Base-by-base conservation (phyloP, 768 basidiomycete species). In the Gelatoporia subvermispora region DNA sequence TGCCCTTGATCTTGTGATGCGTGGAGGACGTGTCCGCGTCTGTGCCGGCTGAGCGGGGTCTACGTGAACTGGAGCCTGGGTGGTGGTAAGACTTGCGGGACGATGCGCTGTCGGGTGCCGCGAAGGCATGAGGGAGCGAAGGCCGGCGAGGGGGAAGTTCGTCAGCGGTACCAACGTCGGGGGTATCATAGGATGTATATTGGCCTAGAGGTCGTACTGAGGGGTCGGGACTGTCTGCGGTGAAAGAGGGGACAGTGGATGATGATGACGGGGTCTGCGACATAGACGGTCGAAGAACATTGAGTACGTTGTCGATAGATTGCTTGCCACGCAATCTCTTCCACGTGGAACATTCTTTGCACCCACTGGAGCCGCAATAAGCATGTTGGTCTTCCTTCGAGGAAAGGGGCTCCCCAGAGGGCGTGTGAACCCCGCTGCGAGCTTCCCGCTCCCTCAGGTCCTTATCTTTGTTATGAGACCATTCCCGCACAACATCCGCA, bases 21-120 rank as follows among this genome's bases (percentile, higher is more conserved):
- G 75, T 69, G 38, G 63, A 51, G 23, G 62, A 57, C 20, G 60
- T 67, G 21, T 85, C 83, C 47, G 81, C 77, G 46, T 75, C 84
- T 24, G 74, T 84, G 4, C 87, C 85, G 34, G 86, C 85, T 35
- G 87, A 89, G 51, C 82, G 75, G 16, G 89, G 88, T 46, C 88
- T 73, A 35, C 72, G 75, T 35, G 64, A 68, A 42, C 72, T 71
- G 37, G 64, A 35, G 20, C 46, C 42, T 4, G 55, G 43, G 7
- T 50, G 41, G 16, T 51, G 53, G 5, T 55, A 45, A 9, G 50
- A 60, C 16, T 50, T 21, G 21, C 44, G 48, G 2, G 47, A 31
- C 8, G 57, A 45, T 59, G 60, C 59, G 58, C 17, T 62, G 56
- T 47, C 47, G 8, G 55, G 54, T 2, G 50, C 43, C 35, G 61